Evolutionary conservation across 306 rosid species (phyloP), one percentile per base, ranked within the genome.

Genomic region (Astragalus membranaceus): DNA sequence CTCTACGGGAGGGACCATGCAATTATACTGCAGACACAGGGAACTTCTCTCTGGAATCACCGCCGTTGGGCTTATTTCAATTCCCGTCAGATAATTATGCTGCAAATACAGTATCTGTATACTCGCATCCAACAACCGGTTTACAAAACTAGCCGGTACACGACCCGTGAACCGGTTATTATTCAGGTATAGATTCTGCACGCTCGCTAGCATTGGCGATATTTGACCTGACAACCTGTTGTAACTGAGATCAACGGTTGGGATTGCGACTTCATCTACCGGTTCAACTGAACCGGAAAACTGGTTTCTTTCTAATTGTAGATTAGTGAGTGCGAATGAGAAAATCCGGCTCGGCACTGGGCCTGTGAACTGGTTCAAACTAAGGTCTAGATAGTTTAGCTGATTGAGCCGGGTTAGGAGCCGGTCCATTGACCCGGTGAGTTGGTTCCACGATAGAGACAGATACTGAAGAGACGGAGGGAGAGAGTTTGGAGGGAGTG

Each of bases 1-100:
- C 82, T 82, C 83, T 13, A 95, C 70, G 55, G 99, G 99, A 1
- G 93, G 97, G 62, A 95, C 97, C 99, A 95, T 95, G 39, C 99
- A 95, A 14, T 95, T 95, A 13, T 91, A 95, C 86, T 95, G 96
- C 16, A 95, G 86, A 80, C 99, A 95, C 84, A 95, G 29, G 3
- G 96, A 91, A 50, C 85, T 91, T 68, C 99, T 91, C 70, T 83
- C 37, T 0, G 99, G 99, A 79, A 95, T 95, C 77, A 91, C 97
- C 17, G 99, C 99, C 87, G 95, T 85, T 26, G 99, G 99, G 63
- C 82, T 87, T 14, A 95, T 95, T 82, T 84, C 84, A 12, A 95
- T 91, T n/a, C 99, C 99, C 0, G 95, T 95, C 4, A 95, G 83
- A 70, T 69, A 95, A 51, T 95, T 95, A 42, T 95, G 99, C 81